Base-by-base conservation (phyloP, 2,329 filamentous ascomycete genomes). In the Cytospora chrysosperma region DNA sequence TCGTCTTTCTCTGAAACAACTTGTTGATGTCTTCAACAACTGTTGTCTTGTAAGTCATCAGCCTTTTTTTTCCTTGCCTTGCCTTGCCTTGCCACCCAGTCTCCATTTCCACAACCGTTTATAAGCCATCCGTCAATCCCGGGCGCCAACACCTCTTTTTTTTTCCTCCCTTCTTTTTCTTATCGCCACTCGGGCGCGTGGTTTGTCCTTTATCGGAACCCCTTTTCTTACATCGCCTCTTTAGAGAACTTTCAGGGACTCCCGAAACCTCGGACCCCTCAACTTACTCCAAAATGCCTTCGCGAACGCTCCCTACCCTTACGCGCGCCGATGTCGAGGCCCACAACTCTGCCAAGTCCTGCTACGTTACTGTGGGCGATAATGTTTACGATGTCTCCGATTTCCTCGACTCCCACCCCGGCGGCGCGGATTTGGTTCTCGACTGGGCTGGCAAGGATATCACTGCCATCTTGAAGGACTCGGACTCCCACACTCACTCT, bases 321-420 rank as follows among this genome's bases (percentile, higher is more conserved):
- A 89, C 91, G 56, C 83, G 83, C 70, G 85, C 89, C 69, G 91
- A 99, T 75, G 88, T 99, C 72, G 87, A 89, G 75, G 81, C 87
- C 70, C 93, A 96, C 77, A 94, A 91, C 75, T 88, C 86, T 54
- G 79, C 81, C 56, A 86, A 92, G 73, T 96, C 92, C 56, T 98
- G 94, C 81, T 99, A 93, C 81, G 93, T 99, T 70, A 95, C 91
- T 3, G 82, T 97, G 61, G 93, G 92, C 67, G 84, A 85, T 64
- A 96, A 94, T 70, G 94, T 99, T 70, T 99, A 93, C 83, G 94
- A 99, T 81, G 85, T 99, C 68, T 97, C 95, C 64, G 87, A 91
- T 62, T 99, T 99, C 73, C 77, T 97, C 66, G 87, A 93, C 59
- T 88, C 93, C 69, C 95, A 99, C 75, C 95, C 95, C 27, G 95